Evolutionary conservation across 345 rosid genomes (phyloP).

Genomic region (Brassica cretica): DNA sequence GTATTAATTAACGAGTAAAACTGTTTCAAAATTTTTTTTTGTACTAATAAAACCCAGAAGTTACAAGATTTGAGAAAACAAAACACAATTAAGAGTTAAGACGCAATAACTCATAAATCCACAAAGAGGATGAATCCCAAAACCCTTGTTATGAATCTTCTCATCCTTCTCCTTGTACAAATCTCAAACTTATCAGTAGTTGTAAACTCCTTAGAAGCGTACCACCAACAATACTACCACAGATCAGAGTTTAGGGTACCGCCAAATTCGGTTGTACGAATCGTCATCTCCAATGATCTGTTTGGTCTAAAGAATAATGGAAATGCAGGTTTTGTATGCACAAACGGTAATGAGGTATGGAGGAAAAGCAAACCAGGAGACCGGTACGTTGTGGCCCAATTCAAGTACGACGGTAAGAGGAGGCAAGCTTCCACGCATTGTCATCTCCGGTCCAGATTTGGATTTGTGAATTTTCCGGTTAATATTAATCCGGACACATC

Average conservation of each 20-base stretch:
- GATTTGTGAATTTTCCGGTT: conserved; percentile 30
- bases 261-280: conserved; percentile 22
- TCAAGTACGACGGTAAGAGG: conserved; percentile 31
- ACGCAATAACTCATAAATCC: background rate
- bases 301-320: conserved; percentile 18
- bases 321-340: conserved; percentile 39
- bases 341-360: conserved; percentile 26
- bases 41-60: background rate
- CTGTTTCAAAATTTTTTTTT: background rate
- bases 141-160: background rate
- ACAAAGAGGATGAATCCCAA: conserved; percentile 11
- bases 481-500: conserved; percentile 27
- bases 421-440: conserved; percentile 30
- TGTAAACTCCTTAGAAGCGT: conserved; percentile 26
- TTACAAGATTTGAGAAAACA: background rate
- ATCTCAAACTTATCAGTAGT: conserved; percentile 21
- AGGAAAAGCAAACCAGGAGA: conserved; percentile 31
- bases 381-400: conserved; percentile 17
- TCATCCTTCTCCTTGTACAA: conserved; percentile 23
- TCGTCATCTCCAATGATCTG: conserved; percentile 32
- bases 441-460: conserved; percentile 33
- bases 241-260: conserved; percentile 2
- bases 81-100: background rate
- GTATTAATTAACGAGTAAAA: conserved; percentile 10
- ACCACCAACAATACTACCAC: background rate